These are phyloP conservation scores for Talaromyces trachyspermus DNA, from an alignment of 495 filamentous ascomycete species.

Conservation along the genomic window DNA sequence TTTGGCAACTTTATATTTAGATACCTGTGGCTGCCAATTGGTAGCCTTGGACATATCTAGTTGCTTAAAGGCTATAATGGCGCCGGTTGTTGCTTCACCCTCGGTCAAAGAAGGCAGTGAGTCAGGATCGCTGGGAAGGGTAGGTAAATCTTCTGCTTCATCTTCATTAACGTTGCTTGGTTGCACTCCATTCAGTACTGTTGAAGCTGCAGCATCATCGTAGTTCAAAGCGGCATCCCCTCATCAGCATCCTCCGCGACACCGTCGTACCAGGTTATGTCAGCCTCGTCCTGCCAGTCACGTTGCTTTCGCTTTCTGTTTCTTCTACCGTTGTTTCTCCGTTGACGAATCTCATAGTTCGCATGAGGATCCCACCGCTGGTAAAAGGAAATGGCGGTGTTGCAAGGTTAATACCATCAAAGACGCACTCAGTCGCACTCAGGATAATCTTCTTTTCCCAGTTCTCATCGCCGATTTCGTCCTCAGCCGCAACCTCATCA, in stretches of 20 bases:
- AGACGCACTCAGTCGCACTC: slow-evolving; percentile 74
- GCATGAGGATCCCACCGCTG: slow-evolving; percentile 84
- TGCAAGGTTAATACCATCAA: slow-evolving; percentile 64
- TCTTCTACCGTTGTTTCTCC: slow-evolving; percentile 24
- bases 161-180: slow-evolving; percentile 11
- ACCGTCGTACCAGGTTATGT: no score
- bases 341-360: slow-evolving; percentile 34
- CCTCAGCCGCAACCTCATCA: slow-evolving; percentile 16
- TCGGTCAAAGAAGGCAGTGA: slow-evolving; percentile 47
- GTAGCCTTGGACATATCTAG: slow-evolving; percentile 65
- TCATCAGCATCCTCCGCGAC: slow-evolving; percentile 14
- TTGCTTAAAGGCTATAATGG: slow-evolving; percentile 75
- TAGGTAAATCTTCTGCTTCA: slow-evolving; percentile 51
- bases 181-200: slow-evolving; percentile 1
- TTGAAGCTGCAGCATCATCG: slow-evolving; percentile 10
- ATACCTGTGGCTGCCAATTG: slow-evolving; percentile 70
- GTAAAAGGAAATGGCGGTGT: slow-evolving; percentile 83
- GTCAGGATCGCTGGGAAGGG: slow-evolving; percentile 54
- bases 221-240: slow-evolving; percentile 2
- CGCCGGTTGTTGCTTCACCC: slow-evolving; percentile 48
- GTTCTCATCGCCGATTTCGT: slow-evolving; percentile 22
- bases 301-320: slow-evolving; percentile 52
- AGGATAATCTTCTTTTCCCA: slow-evolving; percentile 72
- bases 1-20: slow-evolving; percentile 57
- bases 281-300: slow-evolving; percentile 31